phyloP scores from a whole-genome alignment of 345 rosid species.

The Diplotaxis tenuifolia region DNA sequence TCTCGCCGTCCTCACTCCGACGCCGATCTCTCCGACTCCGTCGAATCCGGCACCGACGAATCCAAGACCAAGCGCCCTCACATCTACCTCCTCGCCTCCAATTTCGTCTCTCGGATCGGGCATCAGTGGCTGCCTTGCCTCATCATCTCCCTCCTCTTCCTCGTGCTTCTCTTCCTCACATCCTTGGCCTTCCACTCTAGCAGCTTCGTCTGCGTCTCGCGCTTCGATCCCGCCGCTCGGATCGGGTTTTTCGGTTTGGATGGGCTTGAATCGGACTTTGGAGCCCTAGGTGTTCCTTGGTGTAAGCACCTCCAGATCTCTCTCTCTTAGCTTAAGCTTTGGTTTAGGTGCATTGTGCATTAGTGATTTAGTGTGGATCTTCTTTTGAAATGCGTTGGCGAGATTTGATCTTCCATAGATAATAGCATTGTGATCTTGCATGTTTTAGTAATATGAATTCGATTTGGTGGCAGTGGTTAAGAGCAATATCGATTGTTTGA shows the following conservation, averaged over 20 bases:
- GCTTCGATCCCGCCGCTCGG: conserved; percentile 67
- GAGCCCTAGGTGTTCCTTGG: conserved; percentile 98
- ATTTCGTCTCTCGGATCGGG: conserved; percentile 50
- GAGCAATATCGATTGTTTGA: background rate
- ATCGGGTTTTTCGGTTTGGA: conserved; percentile 70
- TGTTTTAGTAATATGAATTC: background rate
- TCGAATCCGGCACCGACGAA: conserved; percentile 43
- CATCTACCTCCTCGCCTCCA: conserved; percentile 47
- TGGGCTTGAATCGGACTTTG: conserved; percentile 87
- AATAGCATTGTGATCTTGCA: background rate
- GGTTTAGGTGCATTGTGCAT: background rate
- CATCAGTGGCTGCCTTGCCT: conserved; percentile 50
- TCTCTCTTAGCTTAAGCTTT: background rate
- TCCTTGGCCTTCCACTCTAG: conserved; percentile 49
- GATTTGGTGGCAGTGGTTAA: conserved; percentile 4
- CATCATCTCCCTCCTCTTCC: conserved; percentile 42
- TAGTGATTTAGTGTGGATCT: conserved; percentile 6
- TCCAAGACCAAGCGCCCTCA: conserved; percentile 64
- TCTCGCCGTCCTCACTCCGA: conserved; percentile 55
- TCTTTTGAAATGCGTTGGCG: background rate
- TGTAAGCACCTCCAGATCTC: conserved; percentile 59
- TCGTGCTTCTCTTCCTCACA: conserved; percentile 38
- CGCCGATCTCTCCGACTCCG: conserved; percentile 39
- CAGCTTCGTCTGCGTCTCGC: conserved; percentile 69
- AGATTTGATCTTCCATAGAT: conserved; percentile 15